Conservation (phyloP, 2,329 filamentous ascomycete genomes). For the Monosporascus sp. region DNA sequence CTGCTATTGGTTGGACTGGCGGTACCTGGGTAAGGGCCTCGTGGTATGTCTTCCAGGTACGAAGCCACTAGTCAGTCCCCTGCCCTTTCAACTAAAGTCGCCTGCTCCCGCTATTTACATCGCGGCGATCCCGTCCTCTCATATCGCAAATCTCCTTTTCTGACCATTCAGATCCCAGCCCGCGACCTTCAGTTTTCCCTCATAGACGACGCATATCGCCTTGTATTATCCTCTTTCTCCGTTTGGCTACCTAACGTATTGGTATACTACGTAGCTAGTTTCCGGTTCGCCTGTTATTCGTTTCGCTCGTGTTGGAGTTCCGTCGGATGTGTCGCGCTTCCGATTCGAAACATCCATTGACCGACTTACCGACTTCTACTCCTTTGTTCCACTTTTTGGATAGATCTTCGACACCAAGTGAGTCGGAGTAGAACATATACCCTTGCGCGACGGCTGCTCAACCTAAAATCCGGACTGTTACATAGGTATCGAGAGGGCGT, state of each 20-base stretch:
- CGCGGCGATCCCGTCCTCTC: background rate
- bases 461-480: too few relatives aligned
- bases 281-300: background rate
- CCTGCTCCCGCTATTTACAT: background rate
- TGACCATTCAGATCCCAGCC: background rate
- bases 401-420: background rate
- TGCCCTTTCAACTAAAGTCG: too few relatives aligned
- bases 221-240: background rate
- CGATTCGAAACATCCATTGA: background rate
- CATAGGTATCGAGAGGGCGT: background rate
- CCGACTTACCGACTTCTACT: background rate
- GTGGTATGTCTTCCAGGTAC: background rate
- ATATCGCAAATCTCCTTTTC: slow-evolving; percentile 3
- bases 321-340: background rate
- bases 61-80: background rate
- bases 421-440: background rate
- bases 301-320: background rate
- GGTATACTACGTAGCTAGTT: background rate
- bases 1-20: too few relatives aligned
- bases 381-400: background rate
- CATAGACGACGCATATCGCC: background rate
- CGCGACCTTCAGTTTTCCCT: background rate
- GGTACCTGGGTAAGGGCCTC: too few relatives aligned
- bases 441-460: background rate
- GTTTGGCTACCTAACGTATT: background rate